Evolutionary conservation across 495 filamentous ascomycete species (phyloP), one percentile per base, ranked within the genome.

Genomic region (Penicillium cinerascens): DNA sequence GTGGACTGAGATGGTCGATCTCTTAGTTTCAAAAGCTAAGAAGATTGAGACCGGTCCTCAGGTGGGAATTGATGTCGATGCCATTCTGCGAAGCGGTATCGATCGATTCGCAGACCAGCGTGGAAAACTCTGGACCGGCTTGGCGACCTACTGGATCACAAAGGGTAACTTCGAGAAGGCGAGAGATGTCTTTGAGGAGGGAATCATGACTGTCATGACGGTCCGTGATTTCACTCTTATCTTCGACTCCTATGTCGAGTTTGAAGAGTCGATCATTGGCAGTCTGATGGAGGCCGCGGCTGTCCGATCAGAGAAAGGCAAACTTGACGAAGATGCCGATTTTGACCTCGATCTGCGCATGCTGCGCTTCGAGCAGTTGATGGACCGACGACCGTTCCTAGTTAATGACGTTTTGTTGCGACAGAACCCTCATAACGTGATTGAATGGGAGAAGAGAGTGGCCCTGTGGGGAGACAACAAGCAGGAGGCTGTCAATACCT

Each of bases 1-100:
- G 38, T 97, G 95, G 95, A 93, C 87, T 46, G 95, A 97, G 69
- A 93, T 97, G 88, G 87, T 96, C n/a, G 92, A 97, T 59, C 64
- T 97, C 53, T 70, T 97, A n/a, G 93, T 99, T 26, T 87, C 86
- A 20, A 90, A 92, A 61, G 95, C 92, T 21, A 87, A 85, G 59
- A 79, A 93, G 36, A 85, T 99, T 46, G 82, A 92, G 56, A 91
- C 88, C 1, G 85, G 86, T 1, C 84, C 86, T 46, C 83, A 87
- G 56, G 78, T 81, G 20, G 88, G 88, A 37, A 90, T 97, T 54
- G 87, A 96, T 58, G 93, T 97, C 33, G 92, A 99, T 62, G 82
- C 84, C 42, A 97, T 97, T 66, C 86, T 99, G 49, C 81, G 89
- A 46, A 97, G 92, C 67, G 95, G 95, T 11, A 95, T 97, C 54